Base-by-base conservation (phyloP, 2,329 filamentous ascomycete genomes). In the Calonectria pauciramosa region DNA sequence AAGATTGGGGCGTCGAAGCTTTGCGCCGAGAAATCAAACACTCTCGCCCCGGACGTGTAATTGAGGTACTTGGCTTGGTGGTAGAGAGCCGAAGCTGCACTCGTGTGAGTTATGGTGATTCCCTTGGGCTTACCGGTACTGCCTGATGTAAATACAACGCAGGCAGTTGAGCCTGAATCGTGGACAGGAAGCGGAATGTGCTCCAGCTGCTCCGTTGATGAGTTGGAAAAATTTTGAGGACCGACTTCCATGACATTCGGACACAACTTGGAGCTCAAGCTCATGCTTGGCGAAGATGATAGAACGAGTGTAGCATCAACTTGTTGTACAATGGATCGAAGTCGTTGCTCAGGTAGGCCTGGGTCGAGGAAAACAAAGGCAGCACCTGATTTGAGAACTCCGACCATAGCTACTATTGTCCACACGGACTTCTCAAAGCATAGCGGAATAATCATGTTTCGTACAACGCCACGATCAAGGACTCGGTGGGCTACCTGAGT, bases 1-100 rank as follows among this genome's bases (percentile, higher is more conserved):
- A 67, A 26, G 3, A 79, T 32, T 2, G 56, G 32, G 10, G 49
- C 63, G 41, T 78, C 77, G n/a, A 79, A 79, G 0, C 68, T 68
- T 20, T 79, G 75, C 1, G 72, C 70, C 0, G 78, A 23, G 52
- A 75, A 75, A 20, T 75, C 65, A 18, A 52, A 67, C 10, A 75
- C 23, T 7, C 66, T 56, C 0, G 70, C 65, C 3, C 26, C 59
- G 26, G 23, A 34, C 49, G 1, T 23, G 74, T 26, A 63, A 18
- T 0, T 32, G 32, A 16, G 66, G 23, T 1, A 3, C 20, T 3
- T 34, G 4, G 30, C 18, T 2, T 78, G 73, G 0, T 75, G 52
- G 2, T 52, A 26, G n/a, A 70, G 47, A 9, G 38, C 60, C 28
- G 70, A 52, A 20, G 65, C 59, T 6, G 13, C 9, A 16, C 13